phyloP scores from a whole-genome alignment of 306 rosid genomes.

The Begonia peltatifolia region DNA sequence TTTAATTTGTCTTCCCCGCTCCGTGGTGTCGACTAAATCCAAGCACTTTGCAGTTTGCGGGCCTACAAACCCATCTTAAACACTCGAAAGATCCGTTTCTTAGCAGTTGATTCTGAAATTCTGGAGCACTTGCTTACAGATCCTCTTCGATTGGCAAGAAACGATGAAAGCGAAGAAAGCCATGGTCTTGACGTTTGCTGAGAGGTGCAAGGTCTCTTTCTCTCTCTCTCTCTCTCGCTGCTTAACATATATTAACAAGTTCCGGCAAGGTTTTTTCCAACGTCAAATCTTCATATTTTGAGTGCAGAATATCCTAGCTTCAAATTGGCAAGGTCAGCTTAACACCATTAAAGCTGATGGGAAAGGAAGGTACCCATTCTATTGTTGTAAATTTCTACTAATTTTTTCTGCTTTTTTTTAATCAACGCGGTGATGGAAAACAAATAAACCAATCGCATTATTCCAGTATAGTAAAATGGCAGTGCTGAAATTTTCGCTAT shows the following conservation, averaged over 20 bases:
- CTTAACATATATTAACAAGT: neutral
- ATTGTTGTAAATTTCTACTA: no score
- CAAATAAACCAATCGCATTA: no score
- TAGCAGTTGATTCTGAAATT: no score
- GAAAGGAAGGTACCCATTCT: constrained; percentile 63
- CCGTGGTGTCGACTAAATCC: no score
- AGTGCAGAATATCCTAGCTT: constrained; percentile 51
- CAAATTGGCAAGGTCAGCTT: constrained; percentile 46
- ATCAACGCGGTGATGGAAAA: no score
- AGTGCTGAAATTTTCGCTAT: no score
- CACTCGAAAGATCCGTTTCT: neutral
- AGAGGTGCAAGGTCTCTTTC: constrained; percentile 52
- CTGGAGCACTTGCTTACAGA: constrained; percentile 19
- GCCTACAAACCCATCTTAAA: neutral
- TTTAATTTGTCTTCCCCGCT: no score
- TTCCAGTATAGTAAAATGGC: no score
- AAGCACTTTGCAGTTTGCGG: neutral
- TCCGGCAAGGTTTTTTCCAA: neutral
- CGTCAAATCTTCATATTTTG: no score
- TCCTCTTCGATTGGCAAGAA: neutral
- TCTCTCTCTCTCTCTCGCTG: constrained; percentile 11
- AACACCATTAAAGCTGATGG: constrained; percentile 40
- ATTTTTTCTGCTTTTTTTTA: no score
- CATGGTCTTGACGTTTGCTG: constrained; percentile 47
- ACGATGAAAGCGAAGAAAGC: constrained; percentile 40